These are phyloP conservation scores for Parsonsia alboflavescens DNA, from an alignment of 257 asterid genomes.

Conservation along the genomic window DNA sequence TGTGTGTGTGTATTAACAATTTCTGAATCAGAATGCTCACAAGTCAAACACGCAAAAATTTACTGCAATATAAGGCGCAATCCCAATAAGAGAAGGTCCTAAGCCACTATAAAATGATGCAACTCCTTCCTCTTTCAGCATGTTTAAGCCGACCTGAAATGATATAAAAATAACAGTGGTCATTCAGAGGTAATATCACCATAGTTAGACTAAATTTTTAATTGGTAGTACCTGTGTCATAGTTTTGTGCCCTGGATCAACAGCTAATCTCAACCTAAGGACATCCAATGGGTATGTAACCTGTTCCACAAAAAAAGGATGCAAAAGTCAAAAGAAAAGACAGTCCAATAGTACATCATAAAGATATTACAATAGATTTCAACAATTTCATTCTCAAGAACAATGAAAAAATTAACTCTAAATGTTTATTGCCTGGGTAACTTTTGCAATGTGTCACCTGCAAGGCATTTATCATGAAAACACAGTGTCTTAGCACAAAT, in stretches of 20 bases:
- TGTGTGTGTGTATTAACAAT: conserved; percentile 14
- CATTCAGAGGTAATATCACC: conserved; percentile 1
- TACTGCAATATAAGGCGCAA: conserved; percentile 92
- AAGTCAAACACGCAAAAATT: conserved; percentile 95
- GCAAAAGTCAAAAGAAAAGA: conserved; percentile 1
- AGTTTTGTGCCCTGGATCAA: conserved; percentile 78
- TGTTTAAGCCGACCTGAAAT: conserved; percentile 77
- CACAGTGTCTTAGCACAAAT: background rate
- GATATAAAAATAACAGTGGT: conserved; percentile 12
- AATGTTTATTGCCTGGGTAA: background rate
- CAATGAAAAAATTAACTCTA: background rate
- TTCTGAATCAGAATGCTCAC: conserved; percentile 56
- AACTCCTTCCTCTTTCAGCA: conserved; percentile 89
- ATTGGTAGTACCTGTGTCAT: conserved; percentile 68
- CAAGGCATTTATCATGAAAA: background rate
- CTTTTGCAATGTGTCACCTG: background rate
- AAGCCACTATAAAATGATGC: conserved; percentile 83
- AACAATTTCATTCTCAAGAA: background rate
- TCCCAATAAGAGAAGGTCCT: conserved; percentile 94
- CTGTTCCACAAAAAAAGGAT: conserved; percentile 36
- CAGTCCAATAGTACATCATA: background rate
- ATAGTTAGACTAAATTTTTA: conserved; percentile 5
- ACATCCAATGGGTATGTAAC: conserved; percentile 90
- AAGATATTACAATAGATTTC: background rate
- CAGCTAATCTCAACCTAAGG: conserved; percentile 86